Conservation (phyloP, 805 yeast species). For the Torulaspora maleeae region DNA sequence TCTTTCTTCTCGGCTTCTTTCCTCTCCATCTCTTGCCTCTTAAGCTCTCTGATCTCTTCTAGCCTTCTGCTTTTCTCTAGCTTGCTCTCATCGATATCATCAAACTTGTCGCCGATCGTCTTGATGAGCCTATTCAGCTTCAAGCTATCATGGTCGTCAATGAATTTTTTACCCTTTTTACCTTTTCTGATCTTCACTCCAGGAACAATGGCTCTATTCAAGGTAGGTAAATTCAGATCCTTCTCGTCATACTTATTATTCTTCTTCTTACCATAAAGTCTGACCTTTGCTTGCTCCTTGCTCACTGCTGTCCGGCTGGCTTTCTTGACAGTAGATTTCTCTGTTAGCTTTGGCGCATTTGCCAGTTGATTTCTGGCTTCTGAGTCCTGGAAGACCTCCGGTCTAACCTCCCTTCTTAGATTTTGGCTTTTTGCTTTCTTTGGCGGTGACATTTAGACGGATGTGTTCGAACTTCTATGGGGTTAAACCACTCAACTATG, state of each 20-base stretch:
- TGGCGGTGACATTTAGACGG: slow-evolving; percentile 9
- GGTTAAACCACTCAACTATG: neutral
- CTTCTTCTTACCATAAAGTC: slow-evolving; percentile 60
- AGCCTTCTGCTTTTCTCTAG: slow-evolving; percentile 84
- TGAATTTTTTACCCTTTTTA: slow-evolving; percentile 80
- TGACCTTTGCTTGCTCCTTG: slow-evolving; percentile 59
- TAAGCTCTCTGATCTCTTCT: slow-evolving; percentile 84
- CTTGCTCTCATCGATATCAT: slow-evolving; percentile 76
- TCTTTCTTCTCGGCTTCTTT: slow-evolving; percentile 66
- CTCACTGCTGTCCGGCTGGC: slow-evolving; percentile 51
- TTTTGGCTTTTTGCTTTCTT: slow-evolving; percentile 39
- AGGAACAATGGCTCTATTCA: slow-evolving; percentile 80
- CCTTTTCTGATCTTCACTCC: slow-evolving; percentile 75
- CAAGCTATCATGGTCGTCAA: slow-evolving; percentile 61
- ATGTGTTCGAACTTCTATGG: neutral
- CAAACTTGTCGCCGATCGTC: slow-evolving; percentile 77
- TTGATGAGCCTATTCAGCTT: slow-evolving; percentile 66
- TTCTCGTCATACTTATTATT: slow-evolving; percentile 59
- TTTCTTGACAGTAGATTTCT: slow-evolving; percentile 49
- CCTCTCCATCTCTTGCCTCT: slow-evolving; percentile 80
- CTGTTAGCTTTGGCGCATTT: slow-evolving; percentile 49
- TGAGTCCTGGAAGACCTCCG: slow-evolving; percentile 63
- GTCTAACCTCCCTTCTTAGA: slow-evolving; percentile 50
- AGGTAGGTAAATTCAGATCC: slow-evolving; percentile 70
- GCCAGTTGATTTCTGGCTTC: slow-evolving; percentile 65